These are phyloP conservation scores for Paramecium sexaurelia DNA, from an alignment of 73 alveolate species.

Conservation along the genomic window DNA sequence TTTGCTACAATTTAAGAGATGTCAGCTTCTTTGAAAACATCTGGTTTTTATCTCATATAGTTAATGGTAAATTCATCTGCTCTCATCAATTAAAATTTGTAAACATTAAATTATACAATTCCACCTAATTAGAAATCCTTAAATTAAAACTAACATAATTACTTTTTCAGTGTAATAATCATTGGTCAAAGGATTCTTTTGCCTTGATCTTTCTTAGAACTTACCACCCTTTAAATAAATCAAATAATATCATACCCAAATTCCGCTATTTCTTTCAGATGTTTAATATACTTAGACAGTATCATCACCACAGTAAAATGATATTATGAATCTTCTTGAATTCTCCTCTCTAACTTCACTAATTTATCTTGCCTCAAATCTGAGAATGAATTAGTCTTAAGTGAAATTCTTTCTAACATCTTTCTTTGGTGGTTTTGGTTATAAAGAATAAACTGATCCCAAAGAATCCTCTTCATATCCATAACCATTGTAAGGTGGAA, in stretches of 20 bases:
- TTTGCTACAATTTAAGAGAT: constrained; percentile 11
- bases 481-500: constrained; percentile 95
- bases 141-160: not conserved
- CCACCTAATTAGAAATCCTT: constrained; percentile 47
- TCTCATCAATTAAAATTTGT: constrained; percentile 44
- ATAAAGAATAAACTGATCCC: constrained; percentile 84
- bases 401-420: constrained; percentile 92
- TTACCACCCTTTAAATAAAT: constrained; percentile 22
- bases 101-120: constrained; percentile 6
- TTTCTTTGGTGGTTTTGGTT: constrained; percentile 90
- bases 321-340: constrained; percentile 88
- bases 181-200: constrained; percentile 48
- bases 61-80: constrained; percentile 53
- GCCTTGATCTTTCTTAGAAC: constrained; percentile 30
- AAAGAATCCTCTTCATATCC: constrained; percentile 96
- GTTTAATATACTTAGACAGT: constrained; percentile 91
- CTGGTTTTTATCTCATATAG: constrained; percentile 44
- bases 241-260: not conserved
- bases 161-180: constrained; percentile 29
- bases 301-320: constrained; percentile 96
- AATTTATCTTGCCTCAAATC: constrained; percentile 91
- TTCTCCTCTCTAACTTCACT: constrained; percentile 94
- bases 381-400: constrained; percentile 90
- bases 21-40: constrained; percentile 48
- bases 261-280: constrained; percentile 74